These are phyloP conservation scores for Lathyrus sativus DNA, from an alignment of 306 rosid genomes.

Conservation along the genomic window DNA sequence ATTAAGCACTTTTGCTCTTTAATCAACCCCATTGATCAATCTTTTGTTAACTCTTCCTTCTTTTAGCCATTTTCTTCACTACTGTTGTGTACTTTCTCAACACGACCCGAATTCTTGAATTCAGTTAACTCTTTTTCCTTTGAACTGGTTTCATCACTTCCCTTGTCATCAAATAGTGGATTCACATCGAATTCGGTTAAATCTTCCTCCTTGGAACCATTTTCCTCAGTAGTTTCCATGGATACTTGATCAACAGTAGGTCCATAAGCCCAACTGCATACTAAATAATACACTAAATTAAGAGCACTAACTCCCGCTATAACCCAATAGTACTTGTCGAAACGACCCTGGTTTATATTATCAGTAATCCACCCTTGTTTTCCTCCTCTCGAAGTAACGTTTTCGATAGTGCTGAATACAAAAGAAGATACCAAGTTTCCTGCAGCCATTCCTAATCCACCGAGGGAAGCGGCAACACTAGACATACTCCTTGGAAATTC, in stretches of 20 bases:
- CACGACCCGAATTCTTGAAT: constrained; percentile 10
- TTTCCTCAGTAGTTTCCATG: constrained; percentile 2
- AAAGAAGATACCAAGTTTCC: constrained; percentile 56
- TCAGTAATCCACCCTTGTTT: constrained; percentile 63
- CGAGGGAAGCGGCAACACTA: constrained; percentile 55
- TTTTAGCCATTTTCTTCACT: constrained; percentile 22
- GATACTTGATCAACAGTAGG: constrained; percentile 46
- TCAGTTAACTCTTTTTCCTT: constrained; percentile 34
- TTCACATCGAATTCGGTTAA: constrained; percentile 16
- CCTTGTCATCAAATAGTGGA: neutral
- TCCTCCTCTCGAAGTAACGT: constrained; percentile 59
- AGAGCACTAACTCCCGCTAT: constrained; percentile 47
- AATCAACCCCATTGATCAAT: neutral
- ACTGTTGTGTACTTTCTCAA: constrained; percentile 8
- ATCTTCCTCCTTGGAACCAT: constrained; percentile 34
- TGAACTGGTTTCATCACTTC: constrained; percentile 24
- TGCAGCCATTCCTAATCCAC: constrained; percentile 57
- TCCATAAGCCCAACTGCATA: constrained; percentile 73
- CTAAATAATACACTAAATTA: constrained; percentile 49
- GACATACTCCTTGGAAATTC: constrained; percentile 72
- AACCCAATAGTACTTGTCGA: constrained; percentile 61
- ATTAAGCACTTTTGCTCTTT: neutral
- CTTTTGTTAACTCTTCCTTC: constrained; percentile 29
- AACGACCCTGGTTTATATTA: constrained; percentile 57
- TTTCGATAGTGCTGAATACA: constrained; percentile 47